A percentile compares a stretch with the other conserved stretches of the same genome.
Evolutionary conservation across 352 stramenopile genomes (phyloP).

Genomic region (Pythium pyrilobum): DNA sequence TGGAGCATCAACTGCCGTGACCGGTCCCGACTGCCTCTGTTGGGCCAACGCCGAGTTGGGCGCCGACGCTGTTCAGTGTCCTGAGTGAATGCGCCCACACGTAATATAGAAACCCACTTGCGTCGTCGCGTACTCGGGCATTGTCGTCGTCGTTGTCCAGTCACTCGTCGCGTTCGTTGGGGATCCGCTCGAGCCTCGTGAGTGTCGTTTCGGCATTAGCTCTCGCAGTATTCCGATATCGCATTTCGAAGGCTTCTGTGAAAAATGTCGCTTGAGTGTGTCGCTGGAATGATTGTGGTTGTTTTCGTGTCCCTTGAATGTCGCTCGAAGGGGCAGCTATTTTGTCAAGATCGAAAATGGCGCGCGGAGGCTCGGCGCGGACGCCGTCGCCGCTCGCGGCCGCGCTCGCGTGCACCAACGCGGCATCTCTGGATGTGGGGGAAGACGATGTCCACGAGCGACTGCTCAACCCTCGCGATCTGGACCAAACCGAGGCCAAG

Average conservation of each 20-base stretch:
- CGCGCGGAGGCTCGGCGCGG: not conserved
- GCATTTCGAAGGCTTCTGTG: not conserved
- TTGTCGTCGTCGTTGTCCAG: too few species aligned
- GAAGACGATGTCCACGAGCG: slow-evolving; percentile 14
- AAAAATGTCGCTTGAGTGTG: slow-evolving; percentile 9
- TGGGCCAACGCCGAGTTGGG: too few species aligned
- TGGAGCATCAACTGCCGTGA: slow-evolving; percentile 4
- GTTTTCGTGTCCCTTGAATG: not conserved
- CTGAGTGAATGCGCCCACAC: too few species aligned
- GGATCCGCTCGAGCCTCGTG: not conserved
- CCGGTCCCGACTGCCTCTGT: too few species aligned
- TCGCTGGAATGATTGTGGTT: slow-evolving; percentile 1
- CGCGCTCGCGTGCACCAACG: slow-evolving; percentile 10
- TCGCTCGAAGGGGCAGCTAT: not conserved
- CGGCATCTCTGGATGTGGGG: not conserved
- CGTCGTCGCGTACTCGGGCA: too few species aligned
- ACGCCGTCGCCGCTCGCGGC: slow-evolving; percentile 18
- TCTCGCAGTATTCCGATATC: not conserved
- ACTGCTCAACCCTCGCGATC: slow-evolving; percentile 7
- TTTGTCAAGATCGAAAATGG: slow-evolving; percentile 2
- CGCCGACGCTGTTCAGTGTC: too few species aligned
- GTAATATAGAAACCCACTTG: too few species aligned
- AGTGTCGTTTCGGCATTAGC: not conserved
- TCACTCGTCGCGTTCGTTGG: not conserved
- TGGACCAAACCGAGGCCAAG: not conserved